These are phyloP conservation scores for Fusarium sp. DNA, from an alignment of 2,329 filamentous ascomycete genomes.

Conservation along the genomic window DNA sequence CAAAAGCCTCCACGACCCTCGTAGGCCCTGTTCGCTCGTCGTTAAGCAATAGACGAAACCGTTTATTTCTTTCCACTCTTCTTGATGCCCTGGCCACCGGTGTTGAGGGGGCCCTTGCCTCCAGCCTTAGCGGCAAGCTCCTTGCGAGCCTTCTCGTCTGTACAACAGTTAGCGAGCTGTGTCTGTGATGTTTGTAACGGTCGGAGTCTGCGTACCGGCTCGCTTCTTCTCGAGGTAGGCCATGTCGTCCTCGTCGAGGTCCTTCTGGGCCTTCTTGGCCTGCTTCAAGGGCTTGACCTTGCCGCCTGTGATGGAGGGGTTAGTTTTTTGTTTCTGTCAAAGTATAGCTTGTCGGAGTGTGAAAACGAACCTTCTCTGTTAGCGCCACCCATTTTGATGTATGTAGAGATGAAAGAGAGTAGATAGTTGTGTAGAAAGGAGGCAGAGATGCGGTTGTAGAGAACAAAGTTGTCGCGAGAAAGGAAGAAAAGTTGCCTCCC, in stretches of 20 bases:
- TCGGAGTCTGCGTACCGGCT: conserved; percentile 70
- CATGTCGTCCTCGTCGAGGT: conserved; percentile 87
- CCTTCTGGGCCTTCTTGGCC: conserved; percentile 84
- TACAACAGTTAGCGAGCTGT: conserved; percentile 25
- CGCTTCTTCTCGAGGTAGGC: conserved; percentile 86
- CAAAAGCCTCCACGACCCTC: conserved; percentile 17
- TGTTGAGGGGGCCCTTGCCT: conserved; percentile 89
- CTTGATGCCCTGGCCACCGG: conserved; percentile 90
- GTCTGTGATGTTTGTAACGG: background rate
- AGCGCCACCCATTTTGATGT: conserved; percentile 52
- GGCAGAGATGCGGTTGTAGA: conserved; percentile 22
- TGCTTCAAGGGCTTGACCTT: conserved; percentile 89
- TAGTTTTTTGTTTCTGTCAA: conserved; percentile 13
- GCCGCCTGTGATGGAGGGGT: conserved; percentile 67
- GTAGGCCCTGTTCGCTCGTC: conserved; percentile 6
- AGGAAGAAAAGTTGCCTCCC: conserved; percentile 42
- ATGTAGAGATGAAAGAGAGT: conserved; percentile 13
- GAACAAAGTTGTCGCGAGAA: conserved; percentile 36
- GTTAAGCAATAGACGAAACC: background rate
- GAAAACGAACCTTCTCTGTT: conserved; percentile 53
- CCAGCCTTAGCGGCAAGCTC: conserved; percentile 83
- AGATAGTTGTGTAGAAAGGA: conserved; percentile 18
- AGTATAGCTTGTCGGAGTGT: background rate
- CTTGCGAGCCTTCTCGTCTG: conserved; percentile 87
- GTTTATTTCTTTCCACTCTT: conserved; percentile 96